Evolutionary conservation across 768 basidiomycete species (phyloP), one percentile per base, ranked within the genome.

Genomic region (Filobasidium wieringae): DNA sequence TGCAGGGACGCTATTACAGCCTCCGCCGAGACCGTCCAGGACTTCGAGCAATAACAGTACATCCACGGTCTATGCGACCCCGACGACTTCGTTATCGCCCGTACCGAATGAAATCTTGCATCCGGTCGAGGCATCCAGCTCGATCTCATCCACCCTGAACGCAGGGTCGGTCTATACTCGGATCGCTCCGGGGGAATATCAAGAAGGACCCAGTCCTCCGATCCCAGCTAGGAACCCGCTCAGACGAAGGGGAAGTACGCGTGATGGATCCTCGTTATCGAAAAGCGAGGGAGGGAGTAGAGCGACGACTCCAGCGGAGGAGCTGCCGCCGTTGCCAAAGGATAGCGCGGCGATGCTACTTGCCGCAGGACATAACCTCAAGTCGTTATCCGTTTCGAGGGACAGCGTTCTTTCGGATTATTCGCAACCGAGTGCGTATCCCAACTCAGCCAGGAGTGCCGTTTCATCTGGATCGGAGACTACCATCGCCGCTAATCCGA

Each of bases 201-300:
- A 47, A 14, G 43, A 47, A 12, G 43, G 43, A 4, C 43, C 43
- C 22, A 47, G 51, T 17, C 57, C 57, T 15, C 54, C 59, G 14
- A 60, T 60, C 27, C 59, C 59, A 22, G 47, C 53, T 7, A 55
- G 40, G 19, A 60, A 56, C 31, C 59, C 59, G 26, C 54, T 55
- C 4, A 43, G 59, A 31, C 45, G 54, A 33, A 43, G 49, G 15
- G 40, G 26, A 27, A 55, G 36, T 27, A 53, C 31, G 5, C 19
- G 30, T 22, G 34, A 36, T 36, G 24, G 31, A 8, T 39, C 32
- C 22, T 37, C 33, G n/a, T 11, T 53, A 19, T 15, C 33, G 29
- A 15, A 32, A 26, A 47, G 51, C 29, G 2, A 27, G 1, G 45
- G 22, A 19, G 49, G 33, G 19, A 29, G 47, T 14, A 19, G 7